A percentile compares a stretch with the other conserved stretches of the same genome.
These are phyloP conservation scores for Atkinsonella hypoxylon DNA, from an alignment of 2,329 filamentous ascomycete genomes.

Conservation along the genomic window DNA sequence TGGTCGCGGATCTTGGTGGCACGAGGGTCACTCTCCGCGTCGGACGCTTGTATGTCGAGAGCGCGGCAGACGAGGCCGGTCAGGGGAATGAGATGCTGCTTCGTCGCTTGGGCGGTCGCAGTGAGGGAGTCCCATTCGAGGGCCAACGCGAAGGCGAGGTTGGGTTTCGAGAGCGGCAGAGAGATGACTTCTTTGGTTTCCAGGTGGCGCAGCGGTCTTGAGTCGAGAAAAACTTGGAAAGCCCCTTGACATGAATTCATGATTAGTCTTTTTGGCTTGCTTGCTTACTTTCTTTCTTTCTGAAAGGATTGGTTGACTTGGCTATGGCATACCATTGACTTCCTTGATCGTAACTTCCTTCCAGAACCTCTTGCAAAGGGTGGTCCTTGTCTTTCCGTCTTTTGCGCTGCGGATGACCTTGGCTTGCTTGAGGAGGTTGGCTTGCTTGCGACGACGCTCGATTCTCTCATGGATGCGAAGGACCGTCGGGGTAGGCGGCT, in stretches of 20 bases:
- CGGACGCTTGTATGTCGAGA: constrained; percentile 64
- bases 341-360: constrained; percentile 64
- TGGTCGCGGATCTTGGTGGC: constrained; percentile 45
- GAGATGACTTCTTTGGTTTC: constrained; percentile 59
- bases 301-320: neutral
- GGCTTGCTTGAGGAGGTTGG: constrained; percentile 40
- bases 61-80: constrained; percentile 78
- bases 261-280: neutral
- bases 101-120: constrained; percentile 71
- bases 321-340: constrained; percentile 39
- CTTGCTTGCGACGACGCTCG: constrained; percentile 40
- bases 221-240: constrained; percentile 62
- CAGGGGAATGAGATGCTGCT: constrained; percentile 78
- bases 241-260: constrained; percentile 18
- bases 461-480: constrained; percentile 31
- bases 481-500: constrained; percentile 35
- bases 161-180: constrained; percentile 62
- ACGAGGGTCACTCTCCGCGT: constrained; percentile 25
- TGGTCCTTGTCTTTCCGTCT: constrained; percentile 25
- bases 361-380: constrained; percentile 70
- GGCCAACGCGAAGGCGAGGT: constrained; percentile 75
- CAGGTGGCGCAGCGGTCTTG: constrained; percentile 66
- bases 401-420: constrained; percentile 31
- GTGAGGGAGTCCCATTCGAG: constrained; percentile 86
- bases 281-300: neutral